Evolutionary conservation across 352 stramenopile species (phyloP).

Genomic region (Pythium periplocum): DNA sequence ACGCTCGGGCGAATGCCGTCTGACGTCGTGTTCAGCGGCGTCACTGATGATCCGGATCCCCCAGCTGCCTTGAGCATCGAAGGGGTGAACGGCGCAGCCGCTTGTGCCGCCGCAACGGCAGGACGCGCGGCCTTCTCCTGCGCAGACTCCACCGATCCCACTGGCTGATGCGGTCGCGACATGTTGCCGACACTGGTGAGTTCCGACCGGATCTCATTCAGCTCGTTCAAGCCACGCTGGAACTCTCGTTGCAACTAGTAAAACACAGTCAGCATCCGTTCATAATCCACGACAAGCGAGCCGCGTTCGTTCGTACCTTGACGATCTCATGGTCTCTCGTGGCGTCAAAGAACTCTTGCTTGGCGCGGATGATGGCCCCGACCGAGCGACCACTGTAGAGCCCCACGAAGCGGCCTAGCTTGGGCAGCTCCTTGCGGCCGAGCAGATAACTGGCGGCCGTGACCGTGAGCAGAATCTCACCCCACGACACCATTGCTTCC

Average conservation of each 20-base stretch:
- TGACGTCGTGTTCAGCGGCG: conserved; percentile 1
- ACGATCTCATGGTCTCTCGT: conserved; percentile 77
- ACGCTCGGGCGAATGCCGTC: conserved; percentile 9
- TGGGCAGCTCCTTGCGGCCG: conserved; percentile 63
- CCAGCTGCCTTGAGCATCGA: too few species aligned
- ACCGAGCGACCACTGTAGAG: conserved; percentile 57
- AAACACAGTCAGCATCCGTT: not conserved
- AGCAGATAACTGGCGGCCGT: conserved; percentile 64
- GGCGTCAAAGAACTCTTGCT: conserved; percentile 82
- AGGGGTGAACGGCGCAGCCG: not conserved
- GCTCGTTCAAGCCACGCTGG: conserved; percentile 69
- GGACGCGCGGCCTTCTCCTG: conserved; percentile 1
- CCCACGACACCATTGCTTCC: conserved; percentile 57
- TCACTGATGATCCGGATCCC: not conserved
- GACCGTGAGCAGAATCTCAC: conserved; percentile 58
- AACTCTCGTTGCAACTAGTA: conserved; percentile 65
- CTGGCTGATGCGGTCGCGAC: conserved; percentile 41
- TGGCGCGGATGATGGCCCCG: conserved; percentile 66
- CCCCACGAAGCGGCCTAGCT: conserved; percentile 54
- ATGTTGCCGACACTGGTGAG: conserved; percentile 70
- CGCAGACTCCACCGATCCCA: conserved; percentile 6
- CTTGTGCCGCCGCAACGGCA: not conserved
- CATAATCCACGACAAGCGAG: not conserved
- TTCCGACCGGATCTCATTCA: conserved; percentile 76
- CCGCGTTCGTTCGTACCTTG: conserved; percentile 26